A percentile compares a stretch with the other conserved stretches of the same genome.
Conservation (phyloP, 164 flowering plant genomes). For the Vitis amurensis region DNA sequence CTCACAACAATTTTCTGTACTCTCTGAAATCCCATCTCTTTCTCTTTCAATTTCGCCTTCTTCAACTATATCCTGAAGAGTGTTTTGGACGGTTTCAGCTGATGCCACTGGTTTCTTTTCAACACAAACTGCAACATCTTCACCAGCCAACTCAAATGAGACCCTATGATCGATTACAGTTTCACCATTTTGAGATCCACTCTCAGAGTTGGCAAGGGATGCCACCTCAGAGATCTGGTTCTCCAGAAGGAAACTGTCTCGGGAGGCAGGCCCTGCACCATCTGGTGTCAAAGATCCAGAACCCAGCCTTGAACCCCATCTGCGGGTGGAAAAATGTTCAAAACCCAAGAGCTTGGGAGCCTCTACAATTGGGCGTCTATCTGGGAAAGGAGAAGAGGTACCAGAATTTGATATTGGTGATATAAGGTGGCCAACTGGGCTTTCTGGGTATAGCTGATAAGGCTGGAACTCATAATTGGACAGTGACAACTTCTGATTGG, state of each 20-base stretch:
- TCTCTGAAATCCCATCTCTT: slow-evolving; percentile 20
- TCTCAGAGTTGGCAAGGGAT: slow-evolving; percentile 51
- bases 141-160: slow-evolving; percentile 70
- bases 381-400: slow-evolving; percentile 67
- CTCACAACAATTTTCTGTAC: slow-evolving; percentile 19
- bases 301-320: slow-evolving; percentile 61
- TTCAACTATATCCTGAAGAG: slow-evolving; percentile 15
- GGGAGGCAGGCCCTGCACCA: slow-evolving; percentile 35
- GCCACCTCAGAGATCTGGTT: slow-evolving; percentile 55
- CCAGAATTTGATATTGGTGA: slow-evolving; percentile 71
- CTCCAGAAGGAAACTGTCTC: slow-evolving; percentile 37
- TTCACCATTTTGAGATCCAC: slow-evolving; percentile 34
- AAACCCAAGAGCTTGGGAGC: slow-evolving; percentile 62
- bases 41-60: slow-evolving; percentile 3
- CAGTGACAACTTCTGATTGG: slow-evolving; percentile 34
- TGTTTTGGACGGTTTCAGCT: slow-evolving; percentile 22
- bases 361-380: slow-evolving; percentile 42
- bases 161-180: slow-evolving; percentile 57
- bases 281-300: slow-evolving; percentile 54
- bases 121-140: slow-evolving; percentile 57
- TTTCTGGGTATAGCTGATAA: slow-evolving; percentile 48
- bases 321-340: slow-evolving; percentile 51
- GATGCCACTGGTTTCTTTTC: slow-evolving; percentile 35
- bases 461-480: slow-evolving; percentile 53
- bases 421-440: slow-evolving; percentile 58